Evolutionary conservation across 2,329 filamentous ascomycete genomes (phyloP).

Genomic region (Xylaria sp.): DNA sequence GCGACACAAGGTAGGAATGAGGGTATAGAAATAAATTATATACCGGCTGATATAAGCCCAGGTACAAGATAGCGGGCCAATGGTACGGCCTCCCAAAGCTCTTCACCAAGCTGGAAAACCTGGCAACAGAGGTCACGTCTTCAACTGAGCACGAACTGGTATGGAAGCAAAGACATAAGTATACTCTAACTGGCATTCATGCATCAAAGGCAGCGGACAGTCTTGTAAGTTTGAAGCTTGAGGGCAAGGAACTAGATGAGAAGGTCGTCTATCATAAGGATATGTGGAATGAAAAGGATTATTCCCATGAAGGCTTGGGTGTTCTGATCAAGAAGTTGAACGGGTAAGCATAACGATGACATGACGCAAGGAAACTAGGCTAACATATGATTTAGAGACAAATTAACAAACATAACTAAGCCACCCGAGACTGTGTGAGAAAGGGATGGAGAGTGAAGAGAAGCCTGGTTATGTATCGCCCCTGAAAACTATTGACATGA

Average conservation of each 20-base stretch:
- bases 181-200: constrained; percentile 44
- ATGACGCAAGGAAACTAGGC: not conserved
- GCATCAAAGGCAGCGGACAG: constrained; percentile 43
- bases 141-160: constrained; percentile 43
- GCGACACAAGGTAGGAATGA: constrained; percentile 46
- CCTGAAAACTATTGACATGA: too few relatives aligned
- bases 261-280: constrained; percentile 53
- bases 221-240: constrained; percentile 44
- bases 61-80: constrained; percentile 51
- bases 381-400: constrained; percentile 7
- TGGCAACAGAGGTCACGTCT: constrained; percentile 45
- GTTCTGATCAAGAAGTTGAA: constrained; percentile 53
- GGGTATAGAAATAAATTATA: too few relatives aligned
- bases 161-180: constrained; percentile 52
- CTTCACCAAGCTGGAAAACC: constrained; percentile 43
- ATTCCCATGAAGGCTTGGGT: constrained; percentile 48
- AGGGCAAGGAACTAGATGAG: constrained; percentile 35
- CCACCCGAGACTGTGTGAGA: constrained; percentile 9
- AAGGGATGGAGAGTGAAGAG: not conserved
- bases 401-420: constrained; percentile 15
- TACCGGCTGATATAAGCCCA: not conserved
- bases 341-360: constrained; percentile 36
- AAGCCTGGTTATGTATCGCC: too few relatives aligned
- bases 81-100: constrained; percentile 52
- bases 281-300: constrained; percentile 53